Base-by-base conservation (phyloP, 2,329 filamentous ascomycete species). In the Plectosphaerella plurivora region DNA sequence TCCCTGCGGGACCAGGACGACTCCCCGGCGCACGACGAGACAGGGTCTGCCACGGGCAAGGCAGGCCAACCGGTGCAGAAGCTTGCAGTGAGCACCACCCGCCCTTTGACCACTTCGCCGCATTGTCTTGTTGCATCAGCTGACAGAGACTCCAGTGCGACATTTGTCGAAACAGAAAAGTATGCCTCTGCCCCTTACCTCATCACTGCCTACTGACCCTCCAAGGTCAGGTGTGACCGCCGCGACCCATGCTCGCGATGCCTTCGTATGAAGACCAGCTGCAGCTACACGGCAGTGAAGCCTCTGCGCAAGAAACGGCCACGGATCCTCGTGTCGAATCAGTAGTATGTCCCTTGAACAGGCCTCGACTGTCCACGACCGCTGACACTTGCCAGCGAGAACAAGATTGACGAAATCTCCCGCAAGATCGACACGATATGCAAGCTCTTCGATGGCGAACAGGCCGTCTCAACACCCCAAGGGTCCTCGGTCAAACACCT, bases 211-310 rank as follows among this genome's bases (percentile, higher is more conserved):
- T 16, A 15, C 33, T 47, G 25, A 47, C 46, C 16, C 9, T 12
- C 16, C 6, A 15, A 53, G 53, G 53, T 55, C 12, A 39, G 51
- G 11, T 55, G 53, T 3, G 49, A 55, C 14, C 53, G 53, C 20
- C 33, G 42, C 4, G 41, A 51, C 18, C 53, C 53, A 22, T 55
- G 53, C 20, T 53, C 53, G 3, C 44, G 45, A 15, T 55, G 53
- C 18, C 16, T 47, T 9, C 49, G 46, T 4, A 53, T 48, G 22
- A 46, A 49, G 12, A 49, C 24, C 5, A 16, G 35, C 1, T 55
- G 53, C 36, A 49, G n/a, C 5, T 53, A 53, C 33, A 51, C 51
- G 7, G 9, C 36, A 10, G 45, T 20, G 20, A 46, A 51, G 5
- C 53, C 36, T 12, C 51, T 46, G 24, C 53, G 42, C 15, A 45